phyloP scores from a whole-genome alignment of 768 basidiomycete genomes.

The Lentinula detonsa region DNA sequence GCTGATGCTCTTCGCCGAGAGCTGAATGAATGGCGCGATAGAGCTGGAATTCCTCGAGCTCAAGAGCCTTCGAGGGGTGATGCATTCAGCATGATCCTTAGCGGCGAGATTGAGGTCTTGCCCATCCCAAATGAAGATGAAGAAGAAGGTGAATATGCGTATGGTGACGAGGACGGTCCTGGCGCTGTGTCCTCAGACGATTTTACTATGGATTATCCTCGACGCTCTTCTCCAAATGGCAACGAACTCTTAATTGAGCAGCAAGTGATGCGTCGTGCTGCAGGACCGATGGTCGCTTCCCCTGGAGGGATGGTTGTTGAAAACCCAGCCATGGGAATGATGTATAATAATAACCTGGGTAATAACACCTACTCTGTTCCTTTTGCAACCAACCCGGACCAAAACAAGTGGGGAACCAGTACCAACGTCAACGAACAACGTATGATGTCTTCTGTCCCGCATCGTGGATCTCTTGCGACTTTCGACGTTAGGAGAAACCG shows the following conservation, averaged over 20 bases:
- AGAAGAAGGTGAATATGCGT: slow-evolving; percentile 43
- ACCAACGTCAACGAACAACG: background rate
- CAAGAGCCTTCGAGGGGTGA: slow-evolving; percentile 73
- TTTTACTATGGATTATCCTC: slow-evolving; percentile 8
- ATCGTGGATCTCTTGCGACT: background rate
- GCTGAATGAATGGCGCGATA: slow-evolving; percentile 89
- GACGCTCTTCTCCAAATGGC: slow-evolving; percentile 6
- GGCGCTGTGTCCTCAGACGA: slow-evolving; percentile 18
- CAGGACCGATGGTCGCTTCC: slow-evolving; percentile 40
- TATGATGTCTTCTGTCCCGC: background rate
- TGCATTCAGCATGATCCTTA: slow-evolving; percentile 64
- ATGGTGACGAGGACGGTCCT: slow-evolving; percentile 33
- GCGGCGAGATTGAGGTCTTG: slow-evolving; percentile 65
- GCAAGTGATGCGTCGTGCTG: slow-evolving; percentile 13
- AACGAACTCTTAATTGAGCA: slow-evolving; percentile 16
- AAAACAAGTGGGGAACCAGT: background rate
- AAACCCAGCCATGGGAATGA: slow-evolving; percentile 39
- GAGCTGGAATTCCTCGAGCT: slow-evolving; percentile 61
- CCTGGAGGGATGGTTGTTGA: slow-evolving; percentile 40
- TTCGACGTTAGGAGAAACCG: background rate
- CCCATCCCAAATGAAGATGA: slow-evolving; percentile 50
- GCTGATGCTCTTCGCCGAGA: slow-evolving; percentile 84
- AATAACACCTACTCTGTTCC: slow-evolving; percentile 16
- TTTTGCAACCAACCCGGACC: slow-evolving; percentile 20
- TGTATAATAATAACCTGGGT: slow-evolving; percentile 9